A percentile compares a stretch with the other conserved stretches of the same genome.
Evolutionary conservation across 495 filamentous ascomycete genomes (phyloP).

Genomic region (Xeromyces bisporus): DNA sequence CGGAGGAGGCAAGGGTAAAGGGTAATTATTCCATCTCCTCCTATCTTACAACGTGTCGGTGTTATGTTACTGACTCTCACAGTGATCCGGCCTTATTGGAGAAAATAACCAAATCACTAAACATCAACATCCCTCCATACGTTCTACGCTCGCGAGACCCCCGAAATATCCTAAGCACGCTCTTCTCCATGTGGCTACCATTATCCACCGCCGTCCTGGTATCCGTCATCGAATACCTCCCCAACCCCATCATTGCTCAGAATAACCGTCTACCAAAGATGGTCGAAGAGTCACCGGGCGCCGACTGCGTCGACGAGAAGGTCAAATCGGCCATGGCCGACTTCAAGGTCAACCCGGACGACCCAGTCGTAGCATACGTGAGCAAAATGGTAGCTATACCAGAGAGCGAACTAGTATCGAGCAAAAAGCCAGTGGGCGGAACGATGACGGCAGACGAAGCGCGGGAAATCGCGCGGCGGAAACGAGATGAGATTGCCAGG

Average conservation of each 20-base stretch:
- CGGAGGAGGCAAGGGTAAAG: conserved; percentile 64
- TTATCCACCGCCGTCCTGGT: conserved; percentile 85
- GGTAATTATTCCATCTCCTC: too few species aligned
- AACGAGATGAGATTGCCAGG: conserved; percentile 69
- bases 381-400: conserved; percentile 97
- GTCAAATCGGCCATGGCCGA: conserved; percentile 65
- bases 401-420: conserved; percentile 76
- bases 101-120: conserved; percentile 87
- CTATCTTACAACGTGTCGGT: too few species aligned
- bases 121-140: conserved; percentile 66
- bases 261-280: conserved; percentile 62
- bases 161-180: conserved; percentile 60
- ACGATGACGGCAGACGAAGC: conserved; percentile 73
- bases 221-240: conserved; percentile 82
- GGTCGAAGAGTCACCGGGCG: conserved; percentile 65
- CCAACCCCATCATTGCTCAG: conserved; percentile 73
- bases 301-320: conserved; percentile 44
- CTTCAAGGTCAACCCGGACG: conserved; percentile 49
- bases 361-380: conserved; percentile 84
- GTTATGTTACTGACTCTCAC: conserved; percentile 12
- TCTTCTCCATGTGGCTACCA: conserved; percentile 84
- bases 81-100: conserved; percentile 71
- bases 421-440: conserved; percentile 39
- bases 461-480: conserved; percentile 68
- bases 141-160: conserved; percentile 74